A percentile compares a stretch with the other conserved stretches of the same genome.
Evolutionary conservation across 805 yeast species (phyloP).

Genomic region (Ogataea nonfermentans): DNA sequence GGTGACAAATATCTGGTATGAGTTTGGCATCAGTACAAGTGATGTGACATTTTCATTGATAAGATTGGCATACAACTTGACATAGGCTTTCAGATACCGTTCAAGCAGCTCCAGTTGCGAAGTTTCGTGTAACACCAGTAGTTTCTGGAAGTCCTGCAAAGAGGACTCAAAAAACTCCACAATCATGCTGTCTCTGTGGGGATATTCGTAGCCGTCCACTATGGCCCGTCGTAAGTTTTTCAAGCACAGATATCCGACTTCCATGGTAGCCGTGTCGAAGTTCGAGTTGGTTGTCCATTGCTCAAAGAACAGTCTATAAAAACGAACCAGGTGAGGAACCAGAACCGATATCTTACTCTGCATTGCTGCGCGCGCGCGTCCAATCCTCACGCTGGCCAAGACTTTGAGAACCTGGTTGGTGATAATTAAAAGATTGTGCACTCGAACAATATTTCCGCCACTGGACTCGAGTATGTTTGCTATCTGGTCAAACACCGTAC

Average conservation of each 20-base stretch:
- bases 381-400: slow-evolving; percentile 74
- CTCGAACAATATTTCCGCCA: slow-evolving; percentile 47
- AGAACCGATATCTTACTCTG: slow-evolving; percentile 67
- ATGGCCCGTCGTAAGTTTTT: slow-evolving; percentile 73
- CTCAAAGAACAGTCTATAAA: slow-evolving; percentile 59
- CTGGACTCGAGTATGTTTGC: slow-evolving; percentile 44
- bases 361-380: slow-evolving; percentile 75
- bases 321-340: slow-evolving; percentile 54
- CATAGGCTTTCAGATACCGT: slow-evolving; percentile 68
- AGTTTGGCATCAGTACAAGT: slow-evolving; percentile 65
- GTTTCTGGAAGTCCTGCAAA: slow-evolving; percentile 56
- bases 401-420: slow-evolving; percentile 77
- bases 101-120: slow-evolving; percentile 52
- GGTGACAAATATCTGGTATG: slow-evolving; percentile 58
- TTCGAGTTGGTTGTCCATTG: slow-evolving; percentile 51
- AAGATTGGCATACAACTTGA: slow-evolving; percentile 67
- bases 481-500: slow-evolving; percentile 67
- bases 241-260: slow-evolving; percentile 72
- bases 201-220: slow-evolving; percentile 72
- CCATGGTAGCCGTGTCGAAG: slow-evolving; percentile 55
- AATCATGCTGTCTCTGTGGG: slow-evolving; percentile 57
- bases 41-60: slow-evolving; percentile 62
- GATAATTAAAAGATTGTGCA: slow-evolving; percentile 63
- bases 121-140: slow-evolving; percentile 53
- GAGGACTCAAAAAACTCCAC: slow-evolving; percentile 58